phyloP scores from a whole-genome alignment of 208 protist genomes.

The Entamoeba invadens region DNA sequence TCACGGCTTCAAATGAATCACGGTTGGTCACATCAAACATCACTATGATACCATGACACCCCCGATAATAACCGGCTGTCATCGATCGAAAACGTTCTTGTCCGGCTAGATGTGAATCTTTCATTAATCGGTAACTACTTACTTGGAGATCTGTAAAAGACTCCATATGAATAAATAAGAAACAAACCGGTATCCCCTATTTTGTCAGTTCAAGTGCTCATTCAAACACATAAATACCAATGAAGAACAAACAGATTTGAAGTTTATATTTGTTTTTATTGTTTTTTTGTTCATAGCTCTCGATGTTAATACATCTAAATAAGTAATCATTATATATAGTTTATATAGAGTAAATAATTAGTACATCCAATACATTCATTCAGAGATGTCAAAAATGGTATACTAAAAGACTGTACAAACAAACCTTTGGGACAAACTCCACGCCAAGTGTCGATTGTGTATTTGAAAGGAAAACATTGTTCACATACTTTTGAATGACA shows the following conservation, averaged over 20 bases:
- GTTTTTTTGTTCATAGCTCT: no score
- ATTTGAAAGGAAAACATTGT: background rate
- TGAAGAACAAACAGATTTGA: no score
- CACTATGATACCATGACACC: conserved; percentile 28
- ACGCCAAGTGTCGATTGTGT: background rate
- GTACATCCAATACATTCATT: no score
- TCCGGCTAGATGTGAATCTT: conserved; percentile 17
- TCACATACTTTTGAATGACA: background rate
- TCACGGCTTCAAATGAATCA: conserved; percentile 19
- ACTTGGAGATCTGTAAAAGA: background rate
- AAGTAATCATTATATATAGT: no score
- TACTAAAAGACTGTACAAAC: no score
- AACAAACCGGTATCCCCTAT: background rate
- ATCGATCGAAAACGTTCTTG: conserved; percentile 30
- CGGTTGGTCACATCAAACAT: conserved; percentile 35
- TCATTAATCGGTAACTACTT: background rate
- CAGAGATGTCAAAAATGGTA: no score
- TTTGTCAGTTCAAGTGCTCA: no score
- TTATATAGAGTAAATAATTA: no score
- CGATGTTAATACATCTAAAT: no score
- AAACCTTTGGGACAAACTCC: background rate
- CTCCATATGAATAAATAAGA: background rate
- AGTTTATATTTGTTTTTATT: background rate
- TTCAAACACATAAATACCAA: no score
- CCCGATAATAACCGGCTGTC: conserved; percentile 24